Base-by-base conservation (phyloP, 1,284 basidiomycete species). In the Ganoderma multipileum region DNA sequence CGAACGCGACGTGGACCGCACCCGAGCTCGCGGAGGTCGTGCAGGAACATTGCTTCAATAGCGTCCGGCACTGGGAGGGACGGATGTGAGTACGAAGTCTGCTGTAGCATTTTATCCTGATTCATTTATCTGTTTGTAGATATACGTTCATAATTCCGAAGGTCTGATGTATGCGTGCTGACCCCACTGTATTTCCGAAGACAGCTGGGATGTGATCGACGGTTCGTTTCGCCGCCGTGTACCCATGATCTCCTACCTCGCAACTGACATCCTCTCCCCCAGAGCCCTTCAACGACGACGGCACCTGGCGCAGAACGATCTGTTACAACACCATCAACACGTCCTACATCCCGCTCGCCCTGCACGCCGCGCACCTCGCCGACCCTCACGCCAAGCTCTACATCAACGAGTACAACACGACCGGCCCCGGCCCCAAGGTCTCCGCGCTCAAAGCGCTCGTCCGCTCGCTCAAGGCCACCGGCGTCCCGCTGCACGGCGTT, bases 201-300 rank as follows among this genome's bases (percentile, higher is more conserved):
- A 70, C 9, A 70, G 69, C 47, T 82, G 81, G 81, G 82, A 83
- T 68, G 80, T 83, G 20, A 76, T 82, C 55, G 82, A 83, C 54
- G 80, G 79, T 80, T 55, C 30, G 72, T 60, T 38, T 16, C 41
- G 5, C n/a, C n/a, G n/a, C n/a, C n/a, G n/a, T 55, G n/a, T 14
- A n/a, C n/a, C n/a, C n/a, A 1, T 8, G 23, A 58, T n/a, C 14
- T 26, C 59, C 61, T 44, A 38, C 18, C 11, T 30, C 6, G 23
- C 57, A 33, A 16, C 65, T 30, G 2, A n/a, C 14, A 14, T 18
- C n/a, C 7, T n/a, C 30, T n/a, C n/a, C 11, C 0, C 9, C 69
- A 78, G 79, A 89, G 72, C 83, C 86, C 0, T 85, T 89, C 78
- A 87, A 88, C 72, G 87, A 89, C 38, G 84, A 89, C 71, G 87